These are phyloP conservation scores for Albizia julibrissin DNA, from an alignment of 306 rosid species.

Conservation along the genomic window DNA sequence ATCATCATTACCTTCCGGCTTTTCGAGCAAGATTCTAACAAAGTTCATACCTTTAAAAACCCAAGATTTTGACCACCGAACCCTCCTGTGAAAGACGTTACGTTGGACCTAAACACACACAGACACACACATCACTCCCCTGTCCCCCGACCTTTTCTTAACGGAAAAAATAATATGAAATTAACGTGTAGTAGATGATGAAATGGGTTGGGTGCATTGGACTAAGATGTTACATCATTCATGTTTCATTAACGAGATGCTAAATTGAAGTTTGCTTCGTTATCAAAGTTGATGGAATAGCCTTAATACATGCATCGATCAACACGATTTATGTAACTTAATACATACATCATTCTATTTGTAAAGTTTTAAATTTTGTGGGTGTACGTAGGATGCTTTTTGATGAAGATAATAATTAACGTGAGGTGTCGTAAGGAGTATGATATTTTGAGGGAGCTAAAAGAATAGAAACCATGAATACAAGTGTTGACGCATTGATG, in stretches of 20 bases:
- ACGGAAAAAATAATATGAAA: neutral
- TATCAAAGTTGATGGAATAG: neutral
- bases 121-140: no score
- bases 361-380: neutral
- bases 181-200: neutral
- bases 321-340: neutral
- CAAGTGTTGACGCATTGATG: neutral
- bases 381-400: no score
- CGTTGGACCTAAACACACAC: neutral
- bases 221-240: neutral
- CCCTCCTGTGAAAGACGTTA: neutral
- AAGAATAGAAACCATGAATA: neutral
- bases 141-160: neutral
- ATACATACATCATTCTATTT: no score
- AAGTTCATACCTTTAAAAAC: neutral
- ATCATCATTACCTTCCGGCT: constrained; percentile 4
- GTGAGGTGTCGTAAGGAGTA: neutral
- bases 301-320: neutral
- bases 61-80: constrained; percentile 16
- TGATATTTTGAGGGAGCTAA: neutral
- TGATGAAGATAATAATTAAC: no score
- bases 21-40: constrained; percentile 11
- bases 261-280: constrained; percentile 5
- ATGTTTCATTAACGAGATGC: neutral
- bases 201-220: neutral